Evolutionary conservation across 129 eudicot species (phyloP).

Genomic region (Arctium minus): DNA sequence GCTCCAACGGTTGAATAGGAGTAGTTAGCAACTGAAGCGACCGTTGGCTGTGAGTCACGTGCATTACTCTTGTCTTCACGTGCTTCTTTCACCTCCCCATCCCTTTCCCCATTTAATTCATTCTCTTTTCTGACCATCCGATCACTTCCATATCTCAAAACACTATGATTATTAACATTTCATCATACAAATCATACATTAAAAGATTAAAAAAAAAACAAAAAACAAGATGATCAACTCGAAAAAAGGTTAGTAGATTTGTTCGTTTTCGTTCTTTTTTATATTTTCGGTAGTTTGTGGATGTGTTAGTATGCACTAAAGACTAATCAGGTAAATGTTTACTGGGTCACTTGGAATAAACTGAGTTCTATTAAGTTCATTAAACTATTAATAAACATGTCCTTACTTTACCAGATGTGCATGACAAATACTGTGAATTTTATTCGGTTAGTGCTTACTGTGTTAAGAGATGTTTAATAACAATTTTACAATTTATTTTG

Average conservation of each 20-base stretch:
- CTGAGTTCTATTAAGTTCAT: too few species aligned
- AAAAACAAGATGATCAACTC: too few species aligned
- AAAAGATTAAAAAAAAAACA: too few species aligned
- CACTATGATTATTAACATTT: background rate
- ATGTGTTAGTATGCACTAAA: too few species aligned
- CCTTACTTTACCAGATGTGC: background rate
- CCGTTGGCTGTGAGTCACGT: slow-evolving; percentile 38
- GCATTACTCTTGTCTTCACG: slow-evolving; percentile 19
- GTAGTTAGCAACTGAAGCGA: slow-evolving; percentile 22
- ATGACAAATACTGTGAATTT: background rate
- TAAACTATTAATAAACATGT: too few species aligned
- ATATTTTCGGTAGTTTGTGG: too few species aligned
- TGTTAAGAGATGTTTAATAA: too few species aligned
- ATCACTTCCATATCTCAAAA: background rate
- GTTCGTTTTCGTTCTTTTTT: too few species aligned
- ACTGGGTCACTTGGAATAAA: too few species aligned
- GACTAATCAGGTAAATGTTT: too few species aligned
- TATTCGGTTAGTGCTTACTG: background rate
- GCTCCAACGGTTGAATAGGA: slow-evolving; percentile 26
- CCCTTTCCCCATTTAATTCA: background rate
- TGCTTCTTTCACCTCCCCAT: slow-evolving; percentile 9
- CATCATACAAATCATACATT: background rate
- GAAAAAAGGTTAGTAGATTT: too few species aligned
- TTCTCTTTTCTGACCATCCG: background rate
- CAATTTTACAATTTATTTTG: background rate